These are phyloP conservation scores for Hygrocybe coccinea DNA, from an alignment of 768 basidiomycete genomes.

Conservation along the genomic window DNA sequence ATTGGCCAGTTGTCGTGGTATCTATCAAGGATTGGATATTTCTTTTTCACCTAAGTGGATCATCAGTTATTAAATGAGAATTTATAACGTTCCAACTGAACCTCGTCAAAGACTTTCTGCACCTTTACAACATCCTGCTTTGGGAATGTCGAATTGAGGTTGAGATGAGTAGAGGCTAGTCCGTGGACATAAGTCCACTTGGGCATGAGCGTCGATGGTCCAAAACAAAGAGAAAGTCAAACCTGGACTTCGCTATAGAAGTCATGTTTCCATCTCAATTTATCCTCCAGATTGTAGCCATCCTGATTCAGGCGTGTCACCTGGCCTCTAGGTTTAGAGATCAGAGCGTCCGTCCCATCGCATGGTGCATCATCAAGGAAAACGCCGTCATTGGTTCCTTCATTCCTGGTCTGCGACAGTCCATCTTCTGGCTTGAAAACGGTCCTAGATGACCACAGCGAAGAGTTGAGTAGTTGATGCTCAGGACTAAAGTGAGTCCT, in stretches of 20 bases:
- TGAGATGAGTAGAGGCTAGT: neutral
- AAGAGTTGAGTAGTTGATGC: neutral
- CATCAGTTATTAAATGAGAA: neutral
- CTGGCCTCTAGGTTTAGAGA: neutral
- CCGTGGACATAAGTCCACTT: neutral
- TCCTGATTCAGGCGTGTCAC: neutral
- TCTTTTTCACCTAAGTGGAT: neutral
- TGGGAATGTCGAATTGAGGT: neutral
- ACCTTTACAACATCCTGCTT: neutral
- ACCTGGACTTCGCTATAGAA: neutral
- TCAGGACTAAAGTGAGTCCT: neutral
- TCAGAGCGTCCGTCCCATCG: neutral
- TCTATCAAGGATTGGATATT: neutral
- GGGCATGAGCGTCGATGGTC: neutral
- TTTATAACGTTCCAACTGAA: neutral
- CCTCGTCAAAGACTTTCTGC: neutral
- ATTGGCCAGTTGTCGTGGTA: neutral
- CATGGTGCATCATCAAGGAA: neutral
- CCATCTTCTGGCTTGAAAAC: neutral
- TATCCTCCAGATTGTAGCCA: neutral
- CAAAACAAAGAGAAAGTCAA: neutral
- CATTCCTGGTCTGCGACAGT: neutral
- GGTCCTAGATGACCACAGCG: neutral
- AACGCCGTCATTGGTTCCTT: neutral
- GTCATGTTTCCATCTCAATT: neutral